Conservation (phyloP, 2,329 filamentous ascomycete species). For the Fusarium sp. region DNA sequence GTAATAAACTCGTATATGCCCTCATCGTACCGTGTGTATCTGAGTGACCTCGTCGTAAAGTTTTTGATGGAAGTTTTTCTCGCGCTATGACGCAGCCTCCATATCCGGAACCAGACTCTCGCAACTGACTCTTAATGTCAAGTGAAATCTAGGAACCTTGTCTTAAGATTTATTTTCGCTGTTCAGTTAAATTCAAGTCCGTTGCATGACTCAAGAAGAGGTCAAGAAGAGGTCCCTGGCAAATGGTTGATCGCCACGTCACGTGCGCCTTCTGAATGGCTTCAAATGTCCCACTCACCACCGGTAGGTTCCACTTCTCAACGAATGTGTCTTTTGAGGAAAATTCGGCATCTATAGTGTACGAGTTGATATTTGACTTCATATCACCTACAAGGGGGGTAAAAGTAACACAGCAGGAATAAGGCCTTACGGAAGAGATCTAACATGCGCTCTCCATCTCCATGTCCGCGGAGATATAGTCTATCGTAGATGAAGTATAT, state of each 20-base stretch:
- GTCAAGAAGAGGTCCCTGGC: too few species aligned
- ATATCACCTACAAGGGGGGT: too few species aligned
- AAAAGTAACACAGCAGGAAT: too few species aligned
- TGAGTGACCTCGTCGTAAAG: neutral
- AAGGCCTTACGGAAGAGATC: too few species aligned
- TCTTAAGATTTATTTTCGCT: neutral
- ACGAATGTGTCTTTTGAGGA: neutral
- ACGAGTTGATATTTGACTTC: too few species aligned
- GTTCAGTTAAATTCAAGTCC: too few species aligned
- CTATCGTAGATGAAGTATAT: too few species aligned
- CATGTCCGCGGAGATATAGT: too few species aligned
- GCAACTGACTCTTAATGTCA: too few species aligned
- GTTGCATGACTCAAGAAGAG: neutral
- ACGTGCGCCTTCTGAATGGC: slow-evolving; percentile 36
- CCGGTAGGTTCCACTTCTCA: neutral
- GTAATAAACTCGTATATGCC: slow-evolving; percentile 6
- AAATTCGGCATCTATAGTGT: neutral
- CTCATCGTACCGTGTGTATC: slow-evolving; percentile 9
- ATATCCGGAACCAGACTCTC: neutral
- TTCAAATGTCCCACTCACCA: neutral
- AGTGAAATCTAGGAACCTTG: too few species aligned
- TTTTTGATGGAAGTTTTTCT: neutral
- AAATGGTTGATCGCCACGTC: slow-evolving; percentile 24
- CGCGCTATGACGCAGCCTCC: neutral
- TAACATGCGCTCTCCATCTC: too few species aligned